These are phyloP conservation scores for Lolium rigidum DNA, from an alignment of 176 grass and related monocot species.

Conservation along the genomic window DNA sequence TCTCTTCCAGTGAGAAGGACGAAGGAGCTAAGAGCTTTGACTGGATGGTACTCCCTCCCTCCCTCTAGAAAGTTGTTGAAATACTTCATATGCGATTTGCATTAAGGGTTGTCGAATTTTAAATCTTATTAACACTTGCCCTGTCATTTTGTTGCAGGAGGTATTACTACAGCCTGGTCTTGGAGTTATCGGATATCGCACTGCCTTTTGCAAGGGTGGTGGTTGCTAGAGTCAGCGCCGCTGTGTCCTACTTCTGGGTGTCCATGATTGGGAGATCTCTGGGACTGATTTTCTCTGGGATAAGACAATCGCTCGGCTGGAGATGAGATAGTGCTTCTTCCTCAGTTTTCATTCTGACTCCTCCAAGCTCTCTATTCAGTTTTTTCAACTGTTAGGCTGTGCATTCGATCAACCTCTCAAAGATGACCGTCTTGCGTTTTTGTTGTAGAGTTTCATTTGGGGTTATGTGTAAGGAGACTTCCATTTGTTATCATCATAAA, in stretches of 20 bases:
- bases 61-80: background rate
- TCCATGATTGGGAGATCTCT: conserved; percentile 97
- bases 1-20: conserved; percentile 86
- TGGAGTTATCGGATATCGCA: conserved; percentile 90
- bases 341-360: conserved; percentile 21
- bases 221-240: conserved; percentile 67
- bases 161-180: conserved; percentile 90
- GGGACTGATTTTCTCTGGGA: conserved; percentile 91
- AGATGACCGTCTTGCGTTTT: conserved; percentile 20
- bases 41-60: conserved; percentile 66
- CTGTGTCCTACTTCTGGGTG: conserved; percentile 84
- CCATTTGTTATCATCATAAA: background rate
- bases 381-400: conserved; percentile 4
- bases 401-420: conserved; percentile 13
- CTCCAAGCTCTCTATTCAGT: background rate
- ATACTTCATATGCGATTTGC: background rate
- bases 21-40: conserved; percentile 82
- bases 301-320: conserved; percentile 85
- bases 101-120: background rate
- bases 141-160: conserved; percentile 64
- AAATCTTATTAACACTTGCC: conserved; percentile 28
- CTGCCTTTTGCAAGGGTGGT: conserved; percentile 65
- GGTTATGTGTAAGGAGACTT: background rate
- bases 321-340: conserved; percentile 52
- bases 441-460: conserved; percentile 18